Evolutionary conservation across 73 alveolate genomes (phyloP).

Genomic region (Uronychia binucleata): DNA sequence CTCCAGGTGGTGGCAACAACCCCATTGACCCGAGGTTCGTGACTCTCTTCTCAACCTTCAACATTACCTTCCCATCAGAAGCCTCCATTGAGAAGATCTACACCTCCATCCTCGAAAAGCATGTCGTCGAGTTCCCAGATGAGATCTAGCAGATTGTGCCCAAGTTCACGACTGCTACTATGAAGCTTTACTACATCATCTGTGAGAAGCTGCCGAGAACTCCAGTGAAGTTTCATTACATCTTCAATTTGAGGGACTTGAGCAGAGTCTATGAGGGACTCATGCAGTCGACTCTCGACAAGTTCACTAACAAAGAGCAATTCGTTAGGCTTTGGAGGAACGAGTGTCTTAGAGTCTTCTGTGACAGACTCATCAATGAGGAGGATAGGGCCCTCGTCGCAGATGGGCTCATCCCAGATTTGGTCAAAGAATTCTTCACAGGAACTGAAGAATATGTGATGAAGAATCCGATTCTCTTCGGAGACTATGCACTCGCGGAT

Average conservation of each 20-base stretch:
- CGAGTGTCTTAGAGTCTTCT: conserved; percentile 96
- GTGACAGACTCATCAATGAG: conserved; percentile 84
- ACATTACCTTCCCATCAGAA: conserved; percentile 87
- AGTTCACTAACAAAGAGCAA: conserved; percentile 87
- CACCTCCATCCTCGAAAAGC: conserved; percentile 90
- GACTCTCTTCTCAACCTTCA: conserved; percentile 90
- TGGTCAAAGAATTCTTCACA: conserved; percentile 72
- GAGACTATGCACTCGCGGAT: conserved; percentile 89
- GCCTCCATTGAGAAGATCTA: conserved; percentile 93
- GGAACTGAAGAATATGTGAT: conserved; percentile 76
- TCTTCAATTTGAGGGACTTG: conserved; percentile 97
- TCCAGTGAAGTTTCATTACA: conserved; percentile 98
- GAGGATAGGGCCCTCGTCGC: conserved; percentile 67
- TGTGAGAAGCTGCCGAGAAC: conserved; percentile 97
- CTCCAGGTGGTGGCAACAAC: conserved; percentile 99
- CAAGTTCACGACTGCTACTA: conserved; percentile 76
- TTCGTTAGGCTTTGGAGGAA: conserved; percentile 98
- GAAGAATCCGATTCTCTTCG: conserved; percentile 77
- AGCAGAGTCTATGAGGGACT: conserved; percentile 98
- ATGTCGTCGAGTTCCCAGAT: conserved; percentile 91
- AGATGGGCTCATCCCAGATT: conserved; percentile 58
- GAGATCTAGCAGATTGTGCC: conserved; percentile 70
- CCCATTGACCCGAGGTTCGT: conserved; percentile 98
- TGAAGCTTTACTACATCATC: conserved; percentile 75
- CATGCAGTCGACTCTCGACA: conserved; percentile 89